A percentile compares a stretch with the other conserved stretches of the same genome.
Evolutionary conservation across 176 grass and related monocot genomes (phyloP).

Genomic region (Musa beccarii): DNA sequence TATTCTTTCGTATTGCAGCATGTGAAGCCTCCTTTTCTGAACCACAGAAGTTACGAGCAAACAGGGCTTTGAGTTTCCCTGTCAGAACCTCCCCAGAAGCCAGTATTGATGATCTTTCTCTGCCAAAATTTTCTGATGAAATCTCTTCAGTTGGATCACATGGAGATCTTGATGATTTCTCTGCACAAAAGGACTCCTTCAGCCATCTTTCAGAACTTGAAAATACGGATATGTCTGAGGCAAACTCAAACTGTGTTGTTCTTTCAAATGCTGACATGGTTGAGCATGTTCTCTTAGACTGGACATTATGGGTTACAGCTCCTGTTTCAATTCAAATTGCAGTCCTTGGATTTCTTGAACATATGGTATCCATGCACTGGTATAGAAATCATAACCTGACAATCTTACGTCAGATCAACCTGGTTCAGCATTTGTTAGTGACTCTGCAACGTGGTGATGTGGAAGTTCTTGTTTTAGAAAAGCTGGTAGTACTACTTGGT

Average conservation of each 20-base stretch:
- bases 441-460: conserved; percentile 97
- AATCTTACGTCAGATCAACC: conserved; percentile 86
- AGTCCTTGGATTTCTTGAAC: conserved; percentile 91
- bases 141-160: conserved; percentile 82
- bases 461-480: conserved; percentile 86
- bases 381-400: conserved; percentile 96
- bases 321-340: conserved; percentile 94
- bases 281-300: conserved; percentile 94
- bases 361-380: conserved; percentile 99
- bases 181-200: conserved; percentile 85
- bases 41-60: conserved; percentile 63
- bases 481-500: conserved; percentile 95
- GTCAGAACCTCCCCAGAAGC: conserved; percentile 56
- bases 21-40: conserved; percentile 95
- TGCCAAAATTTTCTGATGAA: conserved; percentile 80
- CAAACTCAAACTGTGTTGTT: conserved; percentile 85
- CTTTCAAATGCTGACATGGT: conserved; percentile 99
- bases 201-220: conserved; percentile 94
- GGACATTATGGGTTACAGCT: conserved; percentile 94
- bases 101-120: conserved; percentile 74
- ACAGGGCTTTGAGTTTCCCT: conserved; percentile 52
- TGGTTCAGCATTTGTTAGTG: conserved; percentile 95
- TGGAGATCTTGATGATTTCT: conserved; percentile 74
- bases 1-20: conserved; percentile 98
- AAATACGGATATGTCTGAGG: conserved; percentile 61